Evolutionary conservation across 805 yeast species (phyloP).

Genomic region (Starmerella roubikii): DNA sequence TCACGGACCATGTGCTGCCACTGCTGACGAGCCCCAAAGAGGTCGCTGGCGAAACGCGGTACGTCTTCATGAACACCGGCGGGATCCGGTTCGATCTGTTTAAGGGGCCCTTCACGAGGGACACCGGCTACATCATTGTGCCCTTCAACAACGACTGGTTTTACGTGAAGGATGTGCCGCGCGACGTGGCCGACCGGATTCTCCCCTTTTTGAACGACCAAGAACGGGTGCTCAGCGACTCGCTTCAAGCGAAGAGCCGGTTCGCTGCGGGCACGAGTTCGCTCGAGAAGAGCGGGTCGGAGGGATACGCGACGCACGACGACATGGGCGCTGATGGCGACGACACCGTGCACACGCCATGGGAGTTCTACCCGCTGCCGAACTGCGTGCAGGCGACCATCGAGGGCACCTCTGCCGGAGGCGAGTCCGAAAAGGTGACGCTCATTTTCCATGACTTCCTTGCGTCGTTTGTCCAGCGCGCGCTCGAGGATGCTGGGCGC

Average conservation of each 20-base stretch:
- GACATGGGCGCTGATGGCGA: conserved; percentile 83
- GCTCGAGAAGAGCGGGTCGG: no score
- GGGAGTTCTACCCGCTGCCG: conserved; percentile 50
- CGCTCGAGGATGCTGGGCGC: conserved; percentile 28
- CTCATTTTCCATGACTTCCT: conserved; percentile 72
- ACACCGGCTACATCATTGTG: conserved; percentile 65
- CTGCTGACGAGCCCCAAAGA: conserved; percentile 21
- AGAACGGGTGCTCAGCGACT: conserved; percentile 12
- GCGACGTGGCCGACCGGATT: conserved; percentile 40
- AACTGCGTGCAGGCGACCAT: conserved; percentile 49
- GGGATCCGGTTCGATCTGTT: conserved; percentile 75
- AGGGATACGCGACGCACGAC: conserved; percentile 71
- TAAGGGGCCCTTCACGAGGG: conserved; percentile 68
- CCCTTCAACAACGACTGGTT: conserved; percentile 78
- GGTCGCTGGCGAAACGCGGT: conserved; percentile 27
- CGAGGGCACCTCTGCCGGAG: not conserved
- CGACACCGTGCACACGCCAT: conserved; percentile 53
- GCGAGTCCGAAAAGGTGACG: conserved; percentile 32
- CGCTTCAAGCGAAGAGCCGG: conserved; percentile 4
- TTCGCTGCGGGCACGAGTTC: not conserved
- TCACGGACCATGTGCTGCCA: conserved; percentile 45
- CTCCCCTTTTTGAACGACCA: conserved; percentile 39
- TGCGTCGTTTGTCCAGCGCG: conserved; percentile 36
- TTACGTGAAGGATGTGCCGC: conserved; percentile 45
- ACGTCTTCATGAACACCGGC: conserved; percentile 68